A percentile compares a stretch with the other conserved stretches of the same genome.
phyloP scores from a whole-genome alignment of 371 early-diverging fungal species.

The Gilbertella persicaria region DNA sequence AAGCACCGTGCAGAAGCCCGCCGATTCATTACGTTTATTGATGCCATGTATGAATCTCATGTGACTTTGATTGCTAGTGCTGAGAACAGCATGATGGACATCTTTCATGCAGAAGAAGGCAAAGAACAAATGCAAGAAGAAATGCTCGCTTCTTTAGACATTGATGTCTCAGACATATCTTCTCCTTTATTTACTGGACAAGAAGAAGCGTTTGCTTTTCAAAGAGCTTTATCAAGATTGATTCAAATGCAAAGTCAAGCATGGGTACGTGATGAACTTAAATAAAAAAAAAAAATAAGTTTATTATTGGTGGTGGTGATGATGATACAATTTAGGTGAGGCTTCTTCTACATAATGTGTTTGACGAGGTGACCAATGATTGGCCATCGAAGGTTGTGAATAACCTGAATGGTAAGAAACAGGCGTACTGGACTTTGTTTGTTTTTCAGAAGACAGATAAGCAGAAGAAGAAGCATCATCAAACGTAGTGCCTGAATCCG shows the following conservation, averaged over 20 bases:
- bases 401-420: background rate
- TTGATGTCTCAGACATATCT: constrained; percentile 47
- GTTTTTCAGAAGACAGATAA: background rate
- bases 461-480: constrained; percentile 14
- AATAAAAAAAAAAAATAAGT: background rate
- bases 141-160: constrained; percentile 45
- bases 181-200: constrained; percentile 82
- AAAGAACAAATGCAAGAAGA: constrained; percentile 34
- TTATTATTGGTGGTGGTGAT: background rate
- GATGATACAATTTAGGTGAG: background rate
- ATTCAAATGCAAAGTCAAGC: constrained; percentile 86
- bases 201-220: constrained; percentile 96
- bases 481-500: constrained; percentile 18
- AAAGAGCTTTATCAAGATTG: constrained; percentile 86
- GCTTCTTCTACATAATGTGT: background rate
- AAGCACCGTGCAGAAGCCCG: constrained; percentile 86
- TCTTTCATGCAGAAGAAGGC: constrained; percentile 67
- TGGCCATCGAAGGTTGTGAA: background rate
- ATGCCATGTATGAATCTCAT: constrained; percentile 85
- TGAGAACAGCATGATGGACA: constrained; percentile 63
- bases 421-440: no score
- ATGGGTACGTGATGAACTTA: constrained; percentile 45
- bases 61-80: constrained; percentile 70
- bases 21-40: constrained; percentile 92
- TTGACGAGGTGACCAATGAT: background rate